Evolutionary conservation across 2,329 filamentous ascomycete genomes (phyloP).

Genomic region (Proliferodiscus dingleyae): DNA sequence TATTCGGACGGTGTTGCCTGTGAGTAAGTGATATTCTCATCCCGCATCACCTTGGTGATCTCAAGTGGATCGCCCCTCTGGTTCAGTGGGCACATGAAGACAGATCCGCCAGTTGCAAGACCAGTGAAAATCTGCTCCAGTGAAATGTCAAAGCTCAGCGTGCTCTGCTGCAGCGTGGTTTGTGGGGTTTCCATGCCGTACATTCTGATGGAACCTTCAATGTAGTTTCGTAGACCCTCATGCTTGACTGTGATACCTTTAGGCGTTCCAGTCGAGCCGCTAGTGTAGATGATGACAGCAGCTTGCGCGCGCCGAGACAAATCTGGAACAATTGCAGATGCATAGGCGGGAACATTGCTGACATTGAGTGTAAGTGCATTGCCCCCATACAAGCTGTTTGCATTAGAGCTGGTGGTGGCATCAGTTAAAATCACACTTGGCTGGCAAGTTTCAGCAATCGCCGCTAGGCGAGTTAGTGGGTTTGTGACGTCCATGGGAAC

Average conservation of each 20-base stretch:
- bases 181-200: constrained; percentile 8
- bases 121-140: constrained; percentile 15
- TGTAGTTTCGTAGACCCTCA: constrained; percentile 19
- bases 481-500: constrained; percentile 38
- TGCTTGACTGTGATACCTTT: constrained; percentile 38
- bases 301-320: constrained; percentile 1
- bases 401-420: constrained; percentile 8
- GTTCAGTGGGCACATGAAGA: constrained; percentile 11
- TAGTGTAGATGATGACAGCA: constrained; percentile 16
- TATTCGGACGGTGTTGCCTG: constrained; percentile 23
- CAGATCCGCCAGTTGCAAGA: constrained; percentile 14
- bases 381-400: constrained; percentile 3
- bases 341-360: constrained; percentile 7
- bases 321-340: neutral
- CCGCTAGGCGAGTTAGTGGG: constrained; percentile 29
- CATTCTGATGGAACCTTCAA: constrained; percentile 17
- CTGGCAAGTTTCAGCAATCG: constrained; percentile 27
- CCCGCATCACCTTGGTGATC: constrained; percentile 14
- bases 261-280: constrained; percentile 30
- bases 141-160: constrained; percentile 20
- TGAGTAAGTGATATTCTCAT: constrained; percentile 17
- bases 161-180: constrained; percentile 18
- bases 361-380: constrained; percentile 1
- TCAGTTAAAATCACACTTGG: constrained; percentile 27
- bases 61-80: constrained; percentile 17